Base-by-base conservation (phyloP, 768 basidiomycete genomes). In the Boletus sp. region DNA sequence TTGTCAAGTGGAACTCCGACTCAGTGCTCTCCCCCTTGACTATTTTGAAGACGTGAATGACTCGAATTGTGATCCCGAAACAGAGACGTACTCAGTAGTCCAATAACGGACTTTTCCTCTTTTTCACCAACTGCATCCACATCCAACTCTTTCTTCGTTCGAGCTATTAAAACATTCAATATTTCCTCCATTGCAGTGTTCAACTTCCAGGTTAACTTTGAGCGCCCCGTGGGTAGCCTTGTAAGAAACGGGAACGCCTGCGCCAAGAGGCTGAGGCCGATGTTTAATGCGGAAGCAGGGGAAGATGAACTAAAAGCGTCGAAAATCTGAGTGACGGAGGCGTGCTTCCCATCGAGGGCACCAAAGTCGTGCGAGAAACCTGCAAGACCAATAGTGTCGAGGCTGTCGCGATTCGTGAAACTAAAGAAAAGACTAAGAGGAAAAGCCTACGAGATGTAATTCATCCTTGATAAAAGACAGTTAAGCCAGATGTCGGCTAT, bases 341-440 rank as follows among this genome's bases (percentile, higher is more conserved):
- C 70, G 28, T 65, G 66, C 56, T 81, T 76, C 3, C 83, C 83
- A 1, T 81, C 76, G 17, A 86, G 73, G 1, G 80, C 69, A 29
- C 77, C 77, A 61, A 86, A 86, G 62, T 85, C 77, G 59, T 86
- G 79, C 0, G 80, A 79, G 59, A 86, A 86, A 2, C 83, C 84
- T 10, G 83, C 83, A 37, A 85, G 80, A 18, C 84, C 83, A 42
- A 86, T 76, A 3, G 77, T 76, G 61, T 86, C 85, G 8, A 86
- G 70, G 8, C 83, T 83, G 29, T 7, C 17, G 7, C 5, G 10
- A 36, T 4, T 15, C 0, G 4, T 47, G 2, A 12, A 20, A 28
- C 5, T 5, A 33, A 32, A 47, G 20, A 11, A 6, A 30, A 1
- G 30, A 42, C 7, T 1, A 11, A 17, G 24, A 29, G 17, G 33